Conservation (phyloP, 169 alveolate species). For the Cryptosporidium xiaoi region DNA sequence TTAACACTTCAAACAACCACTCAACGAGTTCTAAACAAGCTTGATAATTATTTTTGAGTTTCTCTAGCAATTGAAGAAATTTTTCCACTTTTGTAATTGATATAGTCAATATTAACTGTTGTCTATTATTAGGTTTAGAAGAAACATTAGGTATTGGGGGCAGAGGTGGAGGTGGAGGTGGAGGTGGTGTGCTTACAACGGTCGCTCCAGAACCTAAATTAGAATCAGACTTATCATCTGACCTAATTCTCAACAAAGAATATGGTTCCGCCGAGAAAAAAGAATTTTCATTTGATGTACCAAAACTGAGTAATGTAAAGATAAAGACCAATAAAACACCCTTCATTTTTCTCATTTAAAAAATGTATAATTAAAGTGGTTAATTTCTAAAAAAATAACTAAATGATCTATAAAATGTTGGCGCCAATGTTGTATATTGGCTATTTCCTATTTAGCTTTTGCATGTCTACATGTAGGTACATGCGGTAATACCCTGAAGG, state of each 20-base stretch:
- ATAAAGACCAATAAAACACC: no score
- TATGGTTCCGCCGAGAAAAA: no score
- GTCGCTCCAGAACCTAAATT: background rate
- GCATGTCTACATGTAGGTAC: no score
- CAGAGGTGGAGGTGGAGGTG: conserved; percentile 20
- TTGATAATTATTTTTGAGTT: background rate
- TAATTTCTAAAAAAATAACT: no score
- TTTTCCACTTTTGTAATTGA: background rate
- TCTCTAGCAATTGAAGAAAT: background rate
- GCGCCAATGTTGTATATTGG: no score
- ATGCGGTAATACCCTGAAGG: no score
- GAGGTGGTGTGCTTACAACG: background rate
- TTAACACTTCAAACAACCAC: background rate
- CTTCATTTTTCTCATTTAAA: no score
- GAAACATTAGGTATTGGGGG: background rate
- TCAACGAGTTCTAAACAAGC: background rate
- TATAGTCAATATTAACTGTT: conserved; percentile 5
- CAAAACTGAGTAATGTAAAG: background rate
- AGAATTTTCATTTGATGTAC: background rate
- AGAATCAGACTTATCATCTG: background rate
- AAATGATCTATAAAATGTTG: no score
- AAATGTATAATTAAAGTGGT: no score
- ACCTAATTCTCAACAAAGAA: background rate
- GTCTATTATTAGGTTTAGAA: background rate
- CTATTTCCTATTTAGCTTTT: no score